Evolutionary conservation across 495 filamentous ascomycete genomes (phyloP), one percentile per base, ranked within the genome.

Genomic region (Tuber magnatum): DNA sequence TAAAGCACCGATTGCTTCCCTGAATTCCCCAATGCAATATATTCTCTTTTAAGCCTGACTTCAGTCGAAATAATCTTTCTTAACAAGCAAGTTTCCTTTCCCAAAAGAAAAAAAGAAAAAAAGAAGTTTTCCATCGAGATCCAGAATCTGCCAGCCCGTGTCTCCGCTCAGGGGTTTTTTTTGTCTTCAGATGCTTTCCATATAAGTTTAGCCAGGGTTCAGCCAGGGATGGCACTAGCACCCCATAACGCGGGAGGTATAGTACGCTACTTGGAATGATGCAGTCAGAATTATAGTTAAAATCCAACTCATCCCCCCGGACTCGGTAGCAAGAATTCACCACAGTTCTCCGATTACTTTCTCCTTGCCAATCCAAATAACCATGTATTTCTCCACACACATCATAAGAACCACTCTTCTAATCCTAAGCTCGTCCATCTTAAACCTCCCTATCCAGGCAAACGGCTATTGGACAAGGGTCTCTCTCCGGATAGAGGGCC

Each of bases 401-500:
- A 32, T 32, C 10, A 28, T 32, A 4, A 61, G 3, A 61, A 5
- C n/a, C 51, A 61, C 51, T n/a, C n/a, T 32, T 14, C n/a, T 61
- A 16, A 61, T 32, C 51, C 51, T 61, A 16, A 32, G n/a, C 51
- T 4, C 51, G 3, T n/a, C n/a, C 51, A n/a, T 61, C n/a, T n/a
- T 16, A 4, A 61, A 61, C 51, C 2, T 10, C 51, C 12, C n/a
- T 22, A 32, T 32, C n/a, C 51, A 61, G 12, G 51, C 51, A 32
- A 56, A 28, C 1, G 22, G 9, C 24, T 51, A n/a, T n/a, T n/a
- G 28, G 51, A 32, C n/a, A 4, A 10, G 1, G 12, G 65, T 77
- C 61, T 40, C 35, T 1, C 76, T 77, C 22, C 72, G 76, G 5
- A 72, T 77, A 28, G 76, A 77, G 71, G 76, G 75, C 22, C 18